phyloP scores from a whole-genome alignment of 768 basidiomycete species.

The Chiua virens region DNA sequence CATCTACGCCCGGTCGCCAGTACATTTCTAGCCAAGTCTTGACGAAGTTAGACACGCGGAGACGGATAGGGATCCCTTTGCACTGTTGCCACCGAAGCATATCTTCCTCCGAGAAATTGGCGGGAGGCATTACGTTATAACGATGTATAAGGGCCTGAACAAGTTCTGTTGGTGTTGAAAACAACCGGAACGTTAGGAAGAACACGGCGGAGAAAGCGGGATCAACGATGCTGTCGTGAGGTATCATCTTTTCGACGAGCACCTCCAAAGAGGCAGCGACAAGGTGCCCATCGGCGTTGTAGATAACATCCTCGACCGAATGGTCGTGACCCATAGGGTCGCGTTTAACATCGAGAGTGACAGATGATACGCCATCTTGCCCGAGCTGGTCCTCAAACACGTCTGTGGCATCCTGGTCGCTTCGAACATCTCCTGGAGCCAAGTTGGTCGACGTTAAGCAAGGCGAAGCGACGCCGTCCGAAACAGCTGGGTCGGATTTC shows the following conservation, averaged over 20 bases:
- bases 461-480: slow-evolving; percentile 32
- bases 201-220: slow-evolving; percentile 85
- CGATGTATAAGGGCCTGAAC: slow-evolving; percentile 76
- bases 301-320: slow-evolving; percentile 78
- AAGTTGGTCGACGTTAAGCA: slow-evolving; percentile 38
- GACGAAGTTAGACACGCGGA: slow-evolving; percentile 90
- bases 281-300: slow-evolving; percentile 87
- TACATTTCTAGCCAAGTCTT: slow-evolving; percentile 92
- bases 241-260: slow-evolving; percentile 96
- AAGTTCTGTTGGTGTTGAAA: slow-evolving; percentile 76
- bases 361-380: slow-evolving; percentile 50
- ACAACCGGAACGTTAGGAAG: slow-evolving; percentile 93
- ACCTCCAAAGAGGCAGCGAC: slow-evolving; percentile 88
- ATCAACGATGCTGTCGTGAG: slow-evolving; percentile 89
- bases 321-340: slow-evolving; percentile 69
- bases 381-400: slow-evolving; percentile 55
- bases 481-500: slow-evolving; percentile 24
- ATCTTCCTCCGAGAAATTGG: slow-evolving; percentile 55
- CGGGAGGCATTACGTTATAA: slow-evolving; percentile 76
- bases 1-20: slow-evolving; percentile 81
- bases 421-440: slow-evolving; percentile 52
- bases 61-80: slow-evolving; percentile 87
- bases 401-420: slow-evolving; percentile 31
- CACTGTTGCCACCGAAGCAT: slow-evolving; percentile 77
- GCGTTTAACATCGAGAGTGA: slow-evolving; percentile 40